A percentile compares a stretch with the other conserved stretches of the same genome.
phyloP scores from a whole-genome alignment of 169 alveolate species.

The Plasmodium knowlesi region DNA sequence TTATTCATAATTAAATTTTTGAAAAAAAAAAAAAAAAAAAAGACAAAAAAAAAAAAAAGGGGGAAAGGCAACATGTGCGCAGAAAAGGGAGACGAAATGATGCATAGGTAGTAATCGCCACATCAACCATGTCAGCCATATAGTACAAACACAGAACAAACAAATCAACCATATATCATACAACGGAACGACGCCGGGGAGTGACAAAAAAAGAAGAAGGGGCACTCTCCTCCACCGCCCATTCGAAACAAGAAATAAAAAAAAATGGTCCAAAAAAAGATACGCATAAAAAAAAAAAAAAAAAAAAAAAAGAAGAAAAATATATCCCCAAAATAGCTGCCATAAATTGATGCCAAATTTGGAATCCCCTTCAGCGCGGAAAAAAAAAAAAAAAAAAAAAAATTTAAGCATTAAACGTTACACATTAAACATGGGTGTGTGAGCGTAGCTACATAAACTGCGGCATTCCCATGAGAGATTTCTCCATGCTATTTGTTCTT shows the following conservation, averaged over 20 bases:
- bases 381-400: slow-evolving; percentile 5
- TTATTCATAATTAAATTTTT: background rate
- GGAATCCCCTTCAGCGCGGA: background rate
- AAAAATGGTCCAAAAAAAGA: background rate
- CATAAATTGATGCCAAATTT: background rate
- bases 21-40: background rate
- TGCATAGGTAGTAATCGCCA: background rate
- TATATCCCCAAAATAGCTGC: background rate
- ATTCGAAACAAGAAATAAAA: background rate
- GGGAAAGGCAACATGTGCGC: background rate
- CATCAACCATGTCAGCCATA: background rate
- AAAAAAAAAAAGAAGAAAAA: too few relatives aligned
- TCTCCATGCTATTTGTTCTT: slow-evolving; percentile 11
- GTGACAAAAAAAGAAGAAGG: background rate
- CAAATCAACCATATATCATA: background rate
- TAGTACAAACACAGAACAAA: background rate
- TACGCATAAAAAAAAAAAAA: too few relatives aligned
- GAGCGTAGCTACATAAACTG: background rate
- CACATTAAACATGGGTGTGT: background rate
- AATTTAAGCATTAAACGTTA: background rate
- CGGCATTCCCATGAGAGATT: background rate
- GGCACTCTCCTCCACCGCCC: background rate
- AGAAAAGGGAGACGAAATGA: background rate
- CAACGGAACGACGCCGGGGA: background rate
- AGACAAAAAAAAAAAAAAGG: background rate